phyloP scores from a whole-genome alignment of 352 stramenopile species.

The Globisporangium megalacanthum region DNA sequence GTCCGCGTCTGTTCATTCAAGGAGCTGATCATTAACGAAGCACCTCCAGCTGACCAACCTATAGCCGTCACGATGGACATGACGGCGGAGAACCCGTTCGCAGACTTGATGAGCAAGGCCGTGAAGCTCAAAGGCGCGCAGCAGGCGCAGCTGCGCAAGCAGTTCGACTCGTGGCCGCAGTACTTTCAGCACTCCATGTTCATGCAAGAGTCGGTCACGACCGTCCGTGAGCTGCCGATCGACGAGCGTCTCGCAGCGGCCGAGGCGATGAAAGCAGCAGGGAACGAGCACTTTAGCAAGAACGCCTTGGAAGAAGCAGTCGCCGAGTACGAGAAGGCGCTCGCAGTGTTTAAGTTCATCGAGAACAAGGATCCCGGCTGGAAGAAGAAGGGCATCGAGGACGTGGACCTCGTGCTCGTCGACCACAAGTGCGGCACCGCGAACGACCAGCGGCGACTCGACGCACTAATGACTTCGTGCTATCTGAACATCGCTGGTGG shows the following conservation, averaged over 20 bases:
- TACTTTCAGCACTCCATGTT: conserved; percentile 88
- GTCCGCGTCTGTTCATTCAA: too few relatives aligned
- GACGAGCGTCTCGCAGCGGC: conserved; percentile 47
- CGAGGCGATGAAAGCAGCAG: conserved; percentile 58
- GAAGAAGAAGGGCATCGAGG: conserved; percentile 87
- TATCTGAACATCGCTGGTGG: conserved; percentile 80
- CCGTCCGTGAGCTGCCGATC: conserved; percentile 37
- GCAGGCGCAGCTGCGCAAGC: conserved; percentile 67
- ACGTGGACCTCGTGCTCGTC: conserved; percentile 55
- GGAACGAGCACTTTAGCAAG: conserved; percentile 54
- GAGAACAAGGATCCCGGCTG: conserved; percentile 75
- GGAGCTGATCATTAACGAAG: too few relatives aligned
- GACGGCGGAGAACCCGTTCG: conserved; percentile 67
- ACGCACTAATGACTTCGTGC: conserved; percentile 57
- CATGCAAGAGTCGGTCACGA: conserved; percentile 72
- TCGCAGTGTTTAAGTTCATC: conserved; percentile 79
- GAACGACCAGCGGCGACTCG: conserved; percentile 37
- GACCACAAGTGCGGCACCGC: conserved; percentile 48
- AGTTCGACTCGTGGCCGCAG: conserved; percentile 73
- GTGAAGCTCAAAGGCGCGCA: conserved; percentile 83
- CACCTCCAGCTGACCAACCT: too few relatives aligned
- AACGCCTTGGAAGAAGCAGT: conserved; percentile 61
- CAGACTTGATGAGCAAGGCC: conserved; percentile 79
- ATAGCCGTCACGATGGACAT: conserved; percentile 40
- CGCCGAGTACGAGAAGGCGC: conserved; percentile 77